phyloP scores from a whole-genome alignment of 2,329 filamentous ascomycete genomes.

The Fusarium irregulare region DNA sequence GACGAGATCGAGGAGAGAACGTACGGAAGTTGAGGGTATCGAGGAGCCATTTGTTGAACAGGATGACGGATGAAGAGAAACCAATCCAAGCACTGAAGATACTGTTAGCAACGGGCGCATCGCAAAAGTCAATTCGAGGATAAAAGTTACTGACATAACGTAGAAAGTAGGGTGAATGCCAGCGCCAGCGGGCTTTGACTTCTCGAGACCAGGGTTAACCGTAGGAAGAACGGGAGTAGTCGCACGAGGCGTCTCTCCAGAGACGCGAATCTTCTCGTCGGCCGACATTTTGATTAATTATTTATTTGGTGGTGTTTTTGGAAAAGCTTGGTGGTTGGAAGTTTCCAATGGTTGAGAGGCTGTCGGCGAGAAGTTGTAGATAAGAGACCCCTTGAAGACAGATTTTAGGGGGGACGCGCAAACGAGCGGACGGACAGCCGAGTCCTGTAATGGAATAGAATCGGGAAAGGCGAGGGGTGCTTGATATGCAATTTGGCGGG shows the following conservation, averaged over 20 bases:
- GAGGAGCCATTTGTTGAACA: conserved; percentile 99
- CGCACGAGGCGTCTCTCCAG: conserved; percentile 76
- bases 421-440: conserved; percentile 55
- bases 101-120: conserved; percentile 25
- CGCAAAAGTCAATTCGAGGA: conserved; percentile 1
- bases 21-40: conserved; percentile 81
- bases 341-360: conserved; percentile 22
- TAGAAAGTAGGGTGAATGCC: conserved; percentile 86
- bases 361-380: conserved; percentile 38
- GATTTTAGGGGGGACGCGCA: conserved; percentile 52
- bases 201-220: conserved; percentile 80
- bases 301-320: conserved; percentile 56
- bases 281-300: conserved; percentile 53
- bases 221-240: conserved; percentile 79
- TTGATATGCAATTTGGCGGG: conserved; percentile 54
- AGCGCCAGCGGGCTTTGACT: conserved; percentile 72
- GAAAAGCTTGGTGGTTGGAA: conserved; percentile 32
- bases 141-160: conserved; percentile 68
- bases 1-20: conserved; percentile 34
- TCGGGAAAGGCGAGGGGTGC: conserved; percentile 45
- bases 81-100: conserved; percentile 85
- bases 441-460: conserved; percentile 48
- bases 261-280: conserved; percentile 86
- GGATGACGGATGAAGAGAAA: conserved; percentile 91
- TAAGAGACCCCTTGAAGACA: conserved; percentile 46